Evolutionary conservation across 306 rosid genomes (phyloP).

Genomic region (Pueraria montana): DNA sequence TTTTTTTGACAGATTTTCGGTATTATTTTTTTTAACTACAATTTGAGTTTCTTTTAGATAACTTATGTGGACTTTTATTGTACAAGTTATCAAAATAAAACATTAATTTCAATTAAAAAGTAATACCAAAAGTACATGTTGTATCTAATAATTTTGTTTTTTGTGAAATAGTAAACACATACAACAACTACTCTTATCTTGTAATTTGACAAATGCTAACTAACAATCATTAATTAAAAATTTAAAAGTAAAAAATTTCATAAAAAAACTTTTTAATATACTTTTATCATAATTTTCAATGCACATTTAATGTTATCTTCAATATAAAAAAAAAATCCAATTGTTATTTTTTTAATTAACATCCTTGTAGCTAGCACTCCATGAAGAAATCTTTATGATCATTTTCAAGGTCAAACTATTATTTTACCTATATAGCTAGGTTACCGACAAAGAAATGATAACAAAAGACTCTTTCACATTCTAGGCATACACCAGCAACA

Average conservation of each 20-base stretch:
- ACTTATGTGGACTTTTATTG: neutral
- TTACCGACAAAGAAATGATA: slow-evolving; percentile 40
- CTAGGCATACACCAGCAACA: neutral
- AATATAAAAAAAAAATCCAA: neutral
- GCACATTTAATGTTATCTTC: neutral
- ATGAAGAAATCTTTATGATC: neutral
- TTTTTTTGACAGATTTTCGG: neutral
- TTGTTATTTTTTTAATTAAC: neutral
- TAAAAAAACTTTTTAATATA: neutral
- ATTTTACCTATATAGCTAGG: neutral
- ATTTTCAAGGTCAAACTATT: neutral
- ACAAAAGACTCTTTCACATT: neutral
- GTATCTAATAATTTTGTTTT: neutral
- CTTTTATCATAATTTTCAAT: neutral
- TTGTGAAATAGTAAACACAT: neutral
- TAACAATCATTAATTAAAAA: neutral
- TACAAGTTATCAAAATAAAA: neutral
- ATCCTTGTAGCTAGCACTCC: neutral
- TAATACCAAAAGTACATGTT: neutral
- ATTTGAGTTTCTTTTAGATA: neutral
- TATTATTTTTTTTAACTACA: neutral
- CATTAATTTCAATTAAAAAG: neutral
- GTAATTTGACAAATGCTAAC: neutral
- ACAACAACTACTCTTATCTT: neutral
- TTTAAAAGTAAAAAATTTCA: neutral